These are phyloP conservation scores for Antitrichia curtipendula DNA, from an alignment of 225 moss, liverwort and hornwort species.

Conservation along the genomic window DNA sequence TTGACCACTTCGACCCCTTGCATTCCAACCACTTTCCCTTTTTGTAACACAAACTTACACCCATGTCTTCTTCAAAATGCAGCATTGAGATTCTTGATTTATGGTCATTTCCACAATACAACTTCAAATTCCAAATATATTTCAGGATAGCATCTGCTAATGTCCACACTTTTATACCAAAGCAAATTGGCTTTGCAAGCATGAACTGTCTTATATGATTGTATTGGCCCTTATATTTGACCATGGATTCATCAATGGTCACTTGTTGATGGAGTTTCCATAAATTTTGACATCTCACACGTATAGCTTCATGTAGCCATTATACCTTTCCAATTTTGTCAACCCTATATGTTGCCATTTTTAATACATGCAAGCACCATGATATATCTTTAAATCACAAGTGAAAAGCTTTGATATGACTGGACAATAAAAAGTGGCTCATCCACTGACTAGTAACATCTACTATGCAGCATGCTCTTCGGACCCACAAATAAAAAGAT, in stretches of 20 bases:
- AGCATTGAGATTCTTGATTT: too few relatives aligned
- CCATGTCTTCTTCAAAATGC: too few relatives aligned
- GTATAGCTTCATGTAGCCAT: not conserved
- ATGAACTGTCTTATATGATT: not conserved
- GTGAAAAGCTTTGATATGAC: too few relatives aligned
- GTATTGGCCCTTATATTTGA: not conserved
- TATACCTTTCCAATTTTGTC: not conserved
- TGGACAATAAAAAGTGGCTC: too few relatives aligned
- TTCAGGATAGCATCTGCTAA: fast-evolving
- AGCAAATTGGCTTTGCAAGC: fast-evolving
- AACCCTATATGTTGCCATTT: fast-evolving
- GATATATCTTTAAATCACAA: too few relatives aligned
- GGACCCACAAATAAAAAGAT: too few relatives aligned
- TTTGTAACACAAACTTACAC: too few relatives aligned
- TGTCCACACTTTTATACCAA: not conserved
- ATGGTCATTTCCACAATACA: not conserved
- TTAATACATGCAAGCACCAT: not conserved
- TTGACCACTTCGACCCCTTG: too few relatives aligned
- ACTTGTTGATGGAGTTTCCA: not conserved
- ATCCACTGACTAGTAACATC: too few relatives aligned
- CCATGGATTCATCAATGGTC: not conserved
- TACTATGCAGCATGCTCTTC: fast-evolving
- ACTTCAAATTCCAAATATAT: not conserved
- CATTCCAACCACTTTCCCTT: too few relatives aligned
- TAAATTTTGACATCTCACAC: fast-evolving